Percentiles rank a stretch among this genome's conserved stretches.
These are phyloP conservation scores for Alternaria viburni DNA, from an alignment of 2,329 filamentous ascomycete species.

Conservation along the genomic window DNA sequence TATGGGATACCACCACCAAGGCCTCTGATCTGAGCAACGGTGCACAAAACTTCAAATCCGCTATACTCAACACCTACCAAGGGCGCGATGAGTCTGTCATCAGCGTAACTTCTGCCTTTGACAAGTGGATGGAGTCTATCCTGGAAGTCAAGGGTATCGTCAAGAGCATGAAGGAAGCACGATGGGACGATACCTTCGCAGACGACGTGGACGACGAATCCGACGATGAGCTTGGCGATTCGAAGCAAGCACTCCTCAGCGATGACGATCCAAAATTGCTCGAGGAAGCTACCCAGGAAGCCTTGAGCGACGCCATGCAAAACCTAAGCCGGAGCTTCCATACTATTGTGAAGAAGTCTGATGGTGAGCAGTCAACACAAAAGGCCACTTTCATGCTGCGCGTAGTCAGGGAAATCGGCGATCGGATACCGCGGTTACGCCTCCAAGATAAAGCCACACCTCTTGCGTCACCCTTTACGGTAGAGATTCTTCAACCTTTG, in stretches of 20 bases:
- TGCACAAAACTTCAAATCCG: slow-evolving; percentile 71
- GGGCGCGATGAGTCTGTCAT: slow-evolving; percentile 74
- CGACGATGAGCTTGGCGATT: slow-evolving; percentile 73
- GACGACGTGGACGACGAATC: slow-evolving; percentile 74
- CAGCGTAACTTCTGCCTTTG: slow-evolving; percentile 67
- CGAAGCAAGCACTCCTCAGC: slow-evolving; percentile 70
- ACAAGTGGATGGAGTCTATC: slow-evolving; percentile 76
- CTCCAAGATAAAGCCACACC: slow-evolving; percentile 40
- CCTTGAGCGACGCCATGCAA: slow-evolving; percentile 64
- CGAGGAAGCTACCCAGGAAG: slow-evolving; percentile 63
- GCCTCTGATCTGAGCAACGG: slow-evolving; percentile 70
- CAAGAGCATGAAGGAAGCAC: slow-evolving; percentile 68
- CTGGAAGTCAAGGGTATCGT: slow-evolving; percentile 69
- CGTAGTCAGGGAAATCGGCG: slow-evolving; percentile 74
- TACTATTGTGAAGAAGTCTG: slow-evolving; percentile 55
- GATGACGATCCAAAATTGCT: slow-evolving; percentile 73
- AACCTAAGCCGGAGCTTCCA: slow-evolving; percentile 64
- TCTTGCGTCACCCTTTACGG: slow-evolving; percentile 35
- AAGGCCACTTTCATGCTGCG: slow-evolving; percentile 70
- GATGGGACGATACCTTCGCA: slow-evolving; percentile 78
- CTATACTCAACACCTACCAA: slow-evolving; percentile 71
- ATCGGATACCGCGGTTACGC: slow-evolving; percentile 51
- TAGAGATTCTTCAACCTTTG: slow-evolving; percentile 67
- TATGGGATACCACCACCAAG: slow-evolving; percentile 73
- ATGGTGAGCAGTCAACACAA: slow-evolving; percentile 46